Evolutionary conservation across 805 yeast genomes (phyloP).

Genomic region (Nakazawaea anatomiae): DNA sequence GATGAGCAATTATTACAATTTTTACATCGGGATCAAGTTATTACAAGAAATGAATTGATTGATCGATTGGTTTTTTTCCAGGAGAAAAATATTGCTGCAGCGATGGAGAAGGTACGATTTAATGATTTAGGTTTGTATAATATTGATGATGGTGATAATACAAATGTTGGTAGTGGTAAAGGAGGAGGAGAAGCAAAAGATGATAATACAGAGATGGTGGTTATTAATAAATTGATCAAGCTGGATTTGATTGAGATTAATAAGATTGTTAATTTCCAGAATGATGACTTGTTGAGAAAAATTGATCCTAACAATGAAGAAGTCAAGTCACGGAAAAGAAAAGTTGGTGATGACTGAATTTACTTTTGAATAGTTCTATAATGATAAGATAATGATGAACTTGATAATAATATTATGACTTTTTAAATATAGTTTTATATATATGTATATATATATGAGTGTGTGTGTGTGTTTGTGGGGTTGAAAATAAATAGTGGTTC

Average conservation of each 20-base stretch:
- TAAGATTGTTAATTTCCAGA: neutral
- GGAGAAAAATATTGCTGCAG: neutral
- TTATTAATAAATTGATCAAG: neutral
- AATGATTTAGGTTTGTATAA: neutral
- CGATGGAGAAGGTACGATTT: neutral
- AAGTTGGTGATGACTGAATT: constrained; percentile 2
- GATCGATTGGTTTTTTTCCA: neutral
- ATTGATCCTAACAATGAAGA: neutral
- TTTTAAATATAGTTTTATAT: too few relatives aligned
- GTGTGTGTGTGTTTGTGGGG: too few relatives aligned
- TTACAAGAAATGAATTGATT: neutral
- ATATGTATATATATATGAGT: too few relatives aligned
- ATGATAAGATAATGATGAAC: too few relatives aligned
- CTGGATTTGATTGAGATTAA: neutral
- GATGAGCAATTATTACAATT: neutral
- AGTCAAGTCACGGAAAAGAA: constrained; percentile 3
- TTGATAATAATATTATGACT: too few relatives aligned
- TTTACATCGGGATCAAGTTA: neutral
- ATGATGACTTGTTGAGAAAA: neutral
- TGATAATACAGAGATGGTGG: neutral
- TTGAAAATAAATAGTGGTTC: too few relatives aligned
- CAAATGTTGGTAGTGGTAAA: too few relatives aligned
- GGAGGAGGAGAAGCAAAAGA: too few relatives aligned
- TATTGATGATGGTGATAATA: neutral
- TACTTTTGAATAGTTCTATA: too few relatives aligned